Evolutionary conservation across 805 yeast genomes (phyloP).

Genomic region (Lipomyces sp.): DNA sequence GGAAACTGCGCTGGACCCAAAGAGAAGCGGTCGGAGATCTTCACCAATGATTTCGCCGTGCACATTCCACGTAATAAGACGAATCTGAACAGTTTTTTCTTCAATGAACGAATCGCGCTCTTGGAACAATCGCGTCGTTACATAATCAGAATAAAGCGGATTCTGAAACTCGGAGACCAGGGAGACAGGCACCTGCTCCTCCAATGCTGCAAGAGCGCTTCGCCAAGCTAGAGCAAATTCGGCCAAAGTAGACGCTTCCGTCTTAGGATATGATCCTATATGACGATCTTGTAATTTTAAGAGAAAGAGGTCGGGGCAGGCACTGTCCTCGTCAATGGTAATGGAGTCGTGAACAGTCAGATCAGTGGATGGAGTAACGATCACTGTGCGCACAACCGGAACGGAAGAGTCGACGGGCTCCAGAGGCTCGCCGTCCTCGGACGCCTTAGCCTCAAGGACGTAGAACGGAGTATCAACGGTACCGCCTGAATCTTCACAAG

Average conservation of each 20-base stretch:
- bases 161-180: slow-evolving; percentile 7
- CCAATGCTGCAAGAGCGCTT: slow-evolving; percentile 31
- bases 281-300: slow-evolving; percentile 16
- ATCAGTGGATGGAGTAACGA: slow-evolving; percentile 5
- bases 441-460: slow-evolving; percentile 3
- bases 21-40: slow-evolving; percentile 28
- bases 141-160: slow-evolving; percentile 24
- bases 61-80: slow-evolving; percentile 37
- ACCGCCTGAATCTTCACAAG: slow-evolving; percentile 13
- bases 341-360: slow-evolving; percentile 25
- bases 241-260: slow-evolving; percentile 26
- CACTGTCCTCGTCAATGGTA: slow-evolving; percentile 18
- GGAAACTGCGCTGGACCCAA: slow-evolving; percentile 19
- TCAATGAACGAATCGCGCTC: slow-evolving; percentile 21
- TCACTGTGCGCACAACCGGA: neutral
- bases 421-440: neutral
- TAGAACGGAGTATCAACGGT: slow-evolving; percentile 15
- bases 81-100: slow-evolving; percentile 28
- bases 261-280: slow-evolving; percentile 16
- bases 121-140: slow-evolving; percentile 21
- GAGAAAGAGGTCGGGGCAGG: slow-evolving; percentile 3
- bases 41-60: slow-evolving; percentile 33
- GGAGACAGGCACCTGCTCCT: slow-evolving; percentile 18
- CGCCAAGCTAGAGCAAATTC: slow-evolving; percentile 37
- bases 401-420: neutral